phyloP scores from a whole-genome alignment of 768 basidiomycete genomes.

The Calocybe indica region DNA sequence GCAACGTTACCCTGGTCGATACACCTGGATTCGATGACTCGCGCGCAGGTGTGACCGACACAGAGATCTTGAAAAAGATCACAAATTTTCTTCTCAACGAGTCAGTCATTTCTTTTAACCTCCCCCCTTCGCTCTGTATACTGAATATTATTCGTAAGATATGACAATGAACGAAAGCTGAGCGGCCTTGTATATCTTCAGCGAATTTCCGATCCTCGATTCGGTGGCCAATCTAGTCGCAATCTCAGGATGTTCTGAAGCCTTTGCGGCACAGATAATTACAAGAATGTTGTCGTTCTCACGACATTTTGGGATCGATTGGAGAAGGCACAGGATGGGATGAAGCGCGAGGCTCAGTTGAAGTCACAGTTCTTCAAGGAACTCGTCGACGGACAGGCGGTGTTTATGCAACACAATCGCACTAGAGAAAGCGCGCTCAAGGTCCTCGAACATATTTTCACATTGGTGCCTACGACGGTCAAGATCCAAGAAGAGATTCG shows the following conservation, averaged over 20 bases:
- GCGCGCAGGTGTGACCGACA: neutral
- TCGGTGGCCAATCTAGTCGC: neutral
- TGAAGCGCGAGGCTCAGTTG: neutral
- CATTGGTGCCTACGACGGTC: neutral
- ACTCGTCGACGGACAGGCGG: neutral
- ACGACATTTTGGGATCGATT: constrained; percentile 7
- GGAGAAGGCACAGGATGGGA: neutral
- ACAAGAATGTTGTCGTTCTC: constrained; percentile 5
- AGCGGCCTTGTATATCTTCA: constrained; percentile 5
- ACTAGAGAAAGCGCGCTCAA: neutral
- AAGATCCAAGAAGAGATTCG: constrained; percentile 16
- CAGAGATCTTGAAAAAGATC: constrained; percentile 2
- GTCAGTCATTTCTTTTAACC: neutral
- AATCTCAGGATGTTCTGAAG: constrained; percentile 6
- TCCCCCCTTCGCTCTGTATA: too few relatives aligned
- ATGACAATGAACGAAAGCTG: neutral
- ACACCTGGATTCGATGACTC: constrained; percentile 14
- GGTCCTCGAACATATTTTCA: neutral
- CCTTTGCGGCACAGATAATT: constrained; percentile 2
- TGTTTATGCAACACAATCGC: neutral
- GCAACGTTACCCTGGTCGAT: constrained; percentile 16
- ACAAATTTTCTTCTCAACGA: neutral
- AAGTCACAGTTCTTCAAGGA: neutral
- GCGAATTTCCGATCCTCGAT: constrained; percentile 1
- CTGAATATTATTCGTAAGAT: constrained; percentile 1